Evolutionary conservation across 352 stramenopile genomes (phyloP), one percentile per base, ranked within the genome.

Genomic region (Thalassiosira pacifica): DNA sequence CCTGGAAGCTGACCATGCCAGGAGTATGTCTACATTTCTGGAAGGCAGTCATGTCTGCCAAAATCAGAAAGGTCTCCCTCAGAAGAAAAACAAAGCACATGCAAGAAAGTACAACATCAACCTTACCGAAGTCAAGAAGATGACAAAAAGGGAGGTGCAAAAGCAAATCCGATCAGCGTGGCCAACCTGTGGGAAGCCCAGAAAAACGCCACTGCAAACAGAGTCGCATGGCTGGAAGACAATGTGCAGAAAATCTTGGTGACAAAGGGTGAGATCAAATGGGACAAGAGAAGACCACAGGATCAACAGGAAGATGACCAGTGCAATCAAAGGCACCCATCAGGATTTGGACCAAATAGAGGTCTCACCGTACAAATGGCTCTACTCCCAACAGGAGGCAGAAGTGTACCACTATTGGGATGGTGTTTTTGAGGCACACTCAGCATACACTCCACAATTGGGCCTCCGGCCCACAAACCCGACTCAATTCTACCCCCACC

Each of bases 181-280:
- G 22, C 5, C 16, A 76, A 16, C 27, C 48, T 66, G 18, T 34
- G 48, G 18, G n/a, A 76, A 32, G 27, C 53, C 3, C 68, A 76
- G 66, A 55, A 76, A 5, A 13, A 66, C 45, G 68, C 68, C 5
- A 19, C 40, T n/a, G 11, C n/a, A 42, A 1, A 66, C 5, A 11
- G 52, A 11, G 5, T 57, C 1, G 31, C 32, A 63, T 76, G 68
- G 52, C 16, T 66, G 22, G 48, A 76, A 32, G 13, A 55, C 10
- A 65, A 76, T 76, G 48, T 18, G 26, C 48, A 66, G 27, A 11
- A 76, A 34, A n/a, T 53, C 5, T 55, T 66, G 68, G 68, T 2
- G 45, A 55, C 53, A 65, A 27, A 48, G 66, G 27, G 66, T 76
- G 68, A 60, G 66, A 55, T n/a, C 2, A 66, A 32, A 76, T 76